Base-by-base conservation (phyloP, 2,329 filamentous ascomycete genomes). In the Peltaster fructicola region DNA sequence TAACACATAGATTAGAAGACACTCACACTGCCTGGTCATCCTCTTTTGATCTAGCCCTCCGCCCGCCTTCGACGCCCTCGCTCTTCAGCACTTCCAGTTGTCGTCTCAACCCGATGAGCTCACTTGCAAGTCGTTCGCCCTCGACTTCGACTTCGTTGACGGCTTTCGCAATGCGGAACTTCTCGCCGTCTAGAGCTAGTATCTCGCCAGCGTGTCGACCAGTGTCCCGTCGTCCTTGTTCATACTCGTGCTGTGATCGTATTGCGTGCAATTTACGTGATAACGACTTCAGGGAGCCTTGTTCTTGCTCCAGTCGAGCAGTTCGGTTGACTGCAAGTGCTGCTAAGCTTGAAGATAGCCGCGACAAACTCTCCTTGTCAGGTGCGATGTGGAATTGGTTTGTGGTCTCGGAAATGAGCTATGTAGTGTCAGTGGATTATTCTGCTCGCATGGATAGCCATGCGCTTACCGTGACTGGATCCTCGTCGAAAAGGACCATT, bases 371-470 rank as follows among this genome's bases (percentile, higher is more conserved):
- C 19, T 31, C 26, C 21, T 29, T 88, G 62, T 98, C 88, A 7
- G 80, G 80, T 11, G 68, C 63, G 44, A 85, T 91, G 59, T 91
- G 88, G 70, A 98, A 98, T 63, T 93, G 92, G 42, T 73, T 66
- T 44, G 90, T 76, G 20, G 84, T 92, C 57, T 90, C 77, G 47
- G 74, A 67, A 56, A 98, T 91, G 46, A 93, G 75, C 19, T 20
- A 18, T 29, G 33, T 22, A 36, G 30, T 21, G 24, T 26, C 15
- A 24, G 23, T 32, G 19, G 28, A 13, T 27, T 22, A 25, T 18
- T 24, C 17, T 6, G 12, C 27, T 11, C 14, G 13, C 12, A 7
- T 15, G 22, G 12, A 18, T 22, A 15, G 19, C 12, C 11, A 12
- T 17, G 8, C 23, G 47, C 68, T 32, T 68, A 90, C 81, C 21